phyloP scores from a whole-genome alignment of 1,284 basidiomycete species.

The Sporisorium graminicola region DNA sequence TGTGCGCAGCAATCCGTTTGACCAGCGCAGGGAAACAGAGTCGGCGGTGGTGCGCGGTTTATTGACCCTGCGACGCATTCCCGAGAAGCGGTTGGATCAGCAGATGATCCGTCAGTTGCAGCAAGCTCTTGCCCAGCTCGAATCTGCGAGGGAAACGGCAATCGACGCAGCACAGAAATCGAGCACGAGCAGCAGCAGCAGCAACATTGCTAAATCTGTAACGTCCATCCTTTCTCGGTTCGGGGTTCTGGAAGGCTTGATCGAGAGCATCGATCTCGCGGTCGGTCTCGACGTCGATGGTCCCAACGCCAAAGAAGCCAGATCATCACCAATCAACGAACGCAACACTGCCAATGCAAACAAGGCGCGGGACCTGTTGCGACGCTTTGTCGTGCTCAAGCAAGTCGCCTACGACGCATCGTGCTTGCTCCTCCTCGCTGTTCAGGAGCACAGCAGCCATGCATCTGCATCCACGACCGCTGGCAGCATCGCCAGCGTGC shows the following conservation, averaged over 20 bases:
- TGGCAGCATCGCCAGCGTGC: neutral
- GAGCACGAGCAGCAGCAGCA: neutral
- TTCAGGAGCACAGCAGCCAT: conserved; percentile 38
- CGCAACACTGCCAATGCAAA: conserved; percentile 33
- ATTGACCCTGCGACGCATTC: conserved; percentile 51
- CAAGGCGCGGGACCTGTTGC: conserved; percentile 47
- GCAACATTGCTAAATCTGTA: neutral
- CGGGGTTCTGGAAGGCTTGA: conserved; percentile 32
- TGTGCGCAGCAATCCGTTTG: conserved; percentile 49
- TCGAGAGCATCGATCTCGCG: conserved; percentile 62
- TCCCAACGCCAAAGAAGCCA: conserved; percentile 21
- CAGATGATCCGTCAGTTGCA: conserved; percentile 21
- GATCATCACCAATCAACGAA: conserved; percentile 33
- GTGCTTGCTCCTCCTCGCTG: conserved; percentile 36
- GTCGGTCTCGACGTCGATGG: conserved; percentile 60
- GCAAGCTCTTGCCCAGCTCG: conserved; percentile 5
- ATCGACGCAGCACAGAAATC: too few relatives aligned
- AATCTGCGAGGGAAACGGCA: conserved; percentile 4
- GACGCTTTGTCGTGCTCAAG: conserved; percentile 47
- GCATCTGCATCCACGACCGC: neutral
- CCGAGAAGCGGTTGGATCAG: conserved; percentile 36
- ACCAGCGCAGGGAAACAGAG: conserved; percentile 51
- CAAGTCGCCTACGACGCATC: conserved; percentile 56
- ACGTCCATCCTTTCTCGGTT: conserved; percentile 20
- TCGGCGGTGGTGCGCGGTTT: conserved; percentile 46